phyloP scores from a whole-genome alignment of 2,329 filamentous ascomycete species.

The Aspergillus sp. region DNA sequence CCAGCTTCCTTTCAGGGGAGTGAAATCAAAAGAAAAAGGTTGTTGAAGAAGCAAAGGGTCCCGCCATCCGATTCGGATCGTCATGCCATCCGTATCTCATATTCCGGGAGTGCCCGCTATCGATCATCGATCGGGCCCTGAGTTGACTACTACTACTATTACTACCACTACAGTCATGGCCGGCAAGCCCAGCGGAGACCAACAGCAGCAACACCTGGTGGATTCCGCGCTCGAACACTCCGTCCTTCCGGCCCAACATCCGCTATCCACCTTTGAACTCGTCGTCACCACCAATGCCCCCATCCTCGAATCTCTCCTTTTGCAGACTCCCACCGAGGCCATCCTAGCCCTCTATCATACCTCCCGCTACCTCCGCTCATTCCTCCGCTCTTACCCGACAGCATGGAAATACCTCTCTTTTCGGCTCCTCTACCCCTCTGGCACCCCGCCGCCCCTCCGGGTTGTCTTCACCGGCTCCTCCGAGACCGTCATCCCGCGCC shows the following conservation, averaged over 20 bases:
- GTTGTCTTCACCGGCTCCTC: constrained; percentile 35
- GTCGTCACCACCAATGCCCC: constrained; percentile 59
- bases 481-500: constrained; percentile 42
- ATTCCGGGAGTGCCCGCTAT: constrained; percentile 10
- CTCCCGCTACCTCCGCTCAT: constrained; percentile 55
- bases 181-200: constrained; percentile 14
- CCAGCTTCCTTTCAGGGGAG: constrained; percentile 9
- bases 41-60: constrained; percentile 4
- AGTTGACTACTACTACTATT: constrained; percentile 9
- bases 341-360: constrained; percentile 62
- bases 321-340: constrained; percentile 58
- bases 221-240: constrained; percentile 29
- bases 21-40: constrained; percentile 4
- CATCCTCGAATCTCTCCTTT: constrained; percentile 59
- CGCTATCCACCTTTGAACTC: constrained; percentile 54
- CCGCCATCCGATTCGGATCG: constrained; percentile 1
- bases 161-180: neutral
- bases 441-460: constrained; percentile 35
- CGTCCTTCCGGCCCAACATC: constrained; percentile 27
- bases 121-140: constrained; percentile 11
- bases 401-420: constrained; percentile 64
- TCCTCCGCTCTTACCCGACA: constrained; percentile 58
- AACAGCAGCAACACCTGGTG: constrained; percentile 27
- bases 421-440: constrained; percentile 50
- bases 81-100: constrained; percentile 19